Percentiles rank a stretch among this genome's conserved stretches.
phyloP scores from a whole-genome alignment of 2,329 filamentous ascomycete genomes.

The Herpomyces periplanetae region DNA sequence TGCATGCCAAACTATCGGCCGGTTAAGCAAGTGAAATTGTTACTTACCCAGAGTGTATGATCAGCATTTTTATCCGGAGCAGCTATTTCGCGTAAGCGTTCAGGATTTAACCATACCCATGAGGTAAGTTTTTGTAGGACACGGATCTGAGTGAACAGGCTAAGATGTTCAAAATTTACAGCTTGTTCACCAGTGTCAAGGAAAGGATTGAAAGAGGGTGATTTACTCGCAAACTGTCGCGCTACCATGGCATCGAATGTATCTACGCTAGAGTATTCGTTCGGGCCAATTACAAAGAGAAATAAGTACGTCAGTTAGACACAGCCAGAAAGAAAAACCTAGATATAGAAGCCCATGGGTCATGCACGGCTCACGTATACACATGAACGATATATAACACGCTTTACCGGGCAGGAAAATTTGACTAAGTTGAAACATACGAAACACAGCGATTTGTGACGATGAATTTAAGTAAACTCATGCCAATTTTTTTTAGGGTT shows the following conservation, averaged over 20 bases:
- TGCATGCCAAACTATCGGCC: not conserved
- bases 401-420: no score
- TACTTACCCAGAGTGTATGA: conserved; percentile 39
- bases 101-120: conserved; percentile 57
- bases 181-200: conserved; percentile 31
- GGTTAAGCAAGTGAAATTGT: not conserved
- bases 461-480: conserved; percentile 58
- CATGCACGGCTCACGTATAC: no score
- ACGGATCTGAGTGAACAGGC: conserved; percentile 30
- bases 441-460: conserved; percentile 72
- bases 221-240: conserved; percentile 50
- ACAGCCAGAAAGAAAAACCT: conserved; percentile 1
- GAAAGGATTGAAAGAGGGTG: conserved; percentile 46
- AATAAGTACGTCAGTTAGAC: not conserved
- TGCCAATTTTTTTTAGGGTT: conserved; percentile 36
- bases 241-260: conserved; percentile 77
- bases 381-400: no score
- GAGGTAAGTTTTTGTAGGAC: conserved; percentile 59
- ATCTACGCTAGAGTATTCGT: conserved; percentile 17
- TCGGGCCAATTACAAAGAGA: conserved; percentile 4
- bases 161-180: conserved; percentile 35
- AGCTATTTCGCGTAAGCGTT: conserved; percentile 54
- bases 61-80: conserved; percentile 40
- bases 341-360: not conserved
- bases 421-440: conserved; percentile 21